A percentile compares a stretch with the other conserved stretches of the same genome.
phyloP scores from a whole-genome alignment of 805 yeast genomes.

The Cephaloascus albidus region DNA sequence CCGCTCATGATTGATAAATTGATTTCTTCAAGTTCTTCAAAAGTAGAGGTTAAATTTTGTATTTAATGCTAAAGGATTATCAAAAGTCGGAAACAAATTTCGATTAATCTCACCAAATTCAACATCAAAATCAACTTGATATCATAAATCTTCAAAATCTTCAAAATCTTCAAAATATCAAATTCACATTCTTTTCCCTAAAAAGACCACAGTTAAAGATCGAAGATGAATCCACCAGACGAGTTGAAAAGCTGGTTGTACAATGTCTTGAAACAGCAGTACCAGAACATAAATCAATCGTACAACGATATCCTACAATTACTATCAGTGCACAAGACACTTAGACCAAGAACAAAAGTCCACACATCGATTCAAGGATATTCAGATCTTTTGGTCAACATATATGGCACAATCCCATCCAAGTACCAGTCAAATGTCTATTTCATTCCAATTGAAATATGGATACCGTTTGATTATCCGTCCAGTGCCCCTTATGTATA shows the following conservation, averaged over 20 bases:
- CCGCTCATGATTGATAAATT: conserved; percentile 30
- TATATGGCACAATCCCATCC: conserved; percentile 49
- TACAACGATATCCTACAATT: conserved; percentile 56
- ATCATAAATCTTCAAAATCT: too few relatives aligned
- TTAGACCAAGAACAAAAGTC: conserved; percentile 64
- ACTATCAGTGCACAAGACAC: conserved; percentile 38
- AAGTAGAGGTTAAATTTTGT: too few relatives aligned
- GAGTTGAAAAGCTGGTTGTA: conserved; percentile 29
- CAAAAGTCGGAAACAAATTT: too few relatives aligned
- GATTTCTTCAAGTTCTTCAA: too few relatives aligned
- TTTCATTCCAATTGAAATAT: conserved; percentile 54
- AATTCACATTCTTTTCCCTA: too few relatives aligned
- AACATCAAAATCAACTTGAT: too few relatives aligned
- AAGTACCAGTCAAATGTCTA: conserved; percentile 15
- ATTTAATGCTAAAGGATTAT: too few relatives aligned
- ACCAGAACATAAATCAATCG: conserved; percentile 43
- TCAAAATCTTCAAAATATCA: too few relatives aligned
- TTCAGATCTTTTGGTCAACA: conserved; percentile 48
- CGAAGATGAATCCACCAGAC: conserved; percentile 6
- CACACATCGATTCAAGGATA: conserved; percentile 49
- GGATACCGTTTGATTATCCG: conserved; percentile 76
- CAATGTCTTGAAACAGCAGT: conserved; percentile 39
- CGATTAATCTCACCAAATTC: too few relatives aligned
- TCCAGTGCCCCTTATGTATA: conserved; percentile 55
- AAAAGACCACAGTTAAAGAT: too few relatives aligned